Conservation (phyloP, 1,284 basidiomycete genomes). For the Tausonia pullulans region DNA sequence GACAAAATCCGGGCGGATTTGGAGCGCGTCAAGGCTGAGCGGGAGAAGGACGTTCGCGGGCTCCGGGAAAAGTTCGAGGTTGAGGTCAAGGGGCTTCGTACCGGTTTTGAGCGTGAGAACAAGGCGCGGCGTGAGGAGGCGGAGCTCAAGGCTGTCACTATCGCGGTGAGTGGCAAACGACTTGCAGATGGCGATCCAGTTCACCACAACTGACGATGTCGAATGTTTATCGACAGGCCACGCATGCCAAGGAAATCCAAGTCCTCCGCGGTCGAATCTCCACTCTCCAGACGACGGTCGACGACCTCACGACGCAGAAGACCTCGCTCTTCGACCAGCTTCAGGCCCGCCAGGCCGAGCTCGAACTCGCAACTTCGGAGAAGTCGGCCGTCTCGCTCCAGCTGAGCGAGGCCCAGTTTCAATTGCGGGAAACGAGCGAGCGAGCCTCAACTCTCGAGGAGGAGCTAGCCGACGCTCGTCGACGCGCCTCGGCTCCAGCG, state of each 20-base stretch:
- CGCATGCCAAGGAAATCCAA: slow-evolving; percentile 56
- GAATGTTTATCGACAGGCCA: slow-evolving; percentile 40
- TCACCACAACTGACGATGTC: background rate
- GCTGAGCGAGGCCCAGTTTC: slow-evolving; percentile 71
- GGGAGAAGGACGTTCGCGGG: slow-evolving; percentile 55
- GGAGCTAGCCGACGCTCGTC: slow-evolving; percentile 46
- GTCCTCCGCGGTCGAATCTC: slow-evolving; percentile 52
- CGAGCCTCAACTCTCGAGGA: slow-evolving; percentile 57
- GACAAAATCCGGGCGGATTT: slow-evolving; percentile 39
- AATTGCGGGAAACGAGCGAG: slow-evolving; percentile 65
- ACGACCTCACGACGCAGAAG: slow-evolving; percentile 58
- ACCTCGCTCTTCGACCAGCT: slow-evolving; percentile 67
- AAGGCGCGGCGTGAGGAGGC: slow-evolving; percentile 53
- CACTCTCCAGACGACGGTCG: slow-evolving; percentile 56
- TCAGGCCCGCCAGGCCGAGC: slow-evolving; percentile 72
- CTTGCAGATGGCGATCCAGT: background rate
- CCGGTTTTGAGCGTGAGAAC: slow-evolving; percentile 62
- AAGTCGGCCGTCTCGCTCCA: slow-evolving; percentile 61
- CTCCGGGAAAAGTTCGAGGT: slow-evolving; percentile 64
- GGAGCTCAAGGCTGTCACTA: slow-evolving; percentile 60
- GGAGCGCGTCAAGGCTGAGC: slow-evolving; percentile 43
- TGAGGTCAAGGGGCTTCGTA: slow-evolving; percentile 51
- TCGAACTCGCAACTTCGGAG: slow-evolving; percentile 65
- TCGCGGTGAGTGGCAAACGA: slow-evolving; percentile 48
- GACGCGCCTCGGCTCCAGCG: background rate